phyloP scores from a whole-genome alignment of 2,329 filamentous ascomycete species.

The Colletotrichum horii region DNA sequence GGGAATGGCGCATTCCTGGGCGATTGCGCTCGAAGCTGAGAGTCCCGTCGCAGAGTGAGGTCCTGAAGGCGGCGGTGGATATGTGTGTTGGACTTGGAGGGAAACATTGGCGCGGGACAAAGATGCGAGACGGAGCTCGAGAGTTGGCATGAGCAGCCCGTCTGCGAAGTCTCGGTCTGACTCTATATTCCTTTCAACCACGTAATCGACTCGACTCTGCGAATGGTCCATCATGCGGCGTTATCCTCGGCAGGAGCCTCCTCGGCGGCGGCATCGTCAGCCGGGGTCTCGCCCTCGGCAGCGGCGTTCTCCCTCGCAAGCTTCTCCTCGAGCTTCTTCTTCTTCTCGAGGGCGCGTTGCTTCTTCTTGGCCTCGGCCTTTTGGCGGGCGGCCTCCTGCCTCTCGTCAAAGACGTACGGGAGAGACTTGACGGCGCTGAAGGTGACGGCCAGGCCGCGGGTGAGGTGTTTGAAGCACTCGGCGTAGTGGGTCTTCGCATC shows the following conservation, averaged over 20 bases:
- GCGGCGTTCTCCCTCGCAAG: conserved; percentile 27
- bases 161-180: background rate
- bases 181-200: background rate
- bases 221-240: conserved; percentile 7
- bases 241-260: conserved; percentile 1
- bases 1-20: background rate
- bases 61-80: background rate
- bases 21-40: background rate
- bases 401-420: conserved; percentile 42
- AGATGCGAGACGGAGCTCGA: background rate
- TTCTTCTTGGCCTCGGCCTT: conserved; percentile 34
- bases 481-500: conserved; percentile 45
- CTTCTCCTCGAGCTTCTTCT: conserved; percentile 39
- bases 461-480: conserved; percentile 41
- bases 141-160: background rate
- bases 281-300: background rate
- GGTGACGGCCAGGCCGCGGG: conserved; percentile 34
- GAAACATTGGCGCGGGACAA: background rate
- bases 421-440: conserved; percentile 34
- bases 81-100: background rate
- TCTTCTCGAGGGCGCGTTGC: conserved; percentile 35
- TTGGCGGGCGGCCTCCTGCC: conserved; percentile 33
- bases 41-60: background rate
- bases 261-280: background rate
- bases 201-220: conserved; percentile 8